These are phyloP conservation scores for Allantophomopsis lycopodina DNA, from an alignment of 2,329 filamentous ascomycete genomes.

Conservation along the genomic window DNA sequence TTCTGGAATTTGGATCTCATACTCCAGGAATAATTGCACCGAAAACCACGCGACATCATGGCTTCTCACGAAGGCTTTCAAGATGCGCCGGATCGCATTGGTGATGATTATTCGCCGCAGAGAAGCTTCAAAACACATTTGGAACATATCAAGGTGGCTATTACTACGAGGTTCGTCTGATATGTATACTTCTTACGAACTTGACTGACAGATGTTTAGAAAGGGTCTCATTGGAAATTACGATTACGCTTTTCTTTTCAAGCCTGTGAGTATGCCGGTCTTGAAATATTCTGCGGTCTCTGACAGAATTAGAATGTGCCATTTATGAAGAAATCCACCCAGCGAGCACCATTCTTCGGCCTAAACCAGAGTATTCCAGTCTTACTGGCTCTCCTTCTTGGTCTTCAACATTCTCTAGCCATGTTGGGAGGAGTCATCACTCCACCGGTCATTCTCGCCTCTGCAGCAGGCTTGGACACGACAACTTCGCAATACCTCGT, in stretches of 20 bases:
- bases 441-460: constrained; percentile 60
- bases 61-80: no score
- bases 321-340: constrained; percentile 53
- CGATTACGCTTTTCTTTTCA: constrained; percentile 81
- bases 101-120: constrained; percentile 24
- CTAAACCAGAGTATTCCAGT: constrained; percentile 68
- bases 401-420: constrained; percentile 65
- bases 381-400: constrained; percentile 57
- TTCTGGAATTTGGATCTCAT: no score
- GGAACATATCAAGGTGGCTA: constrained; percentile 25
- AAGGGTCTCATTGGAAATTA: constrained; percentile 75
- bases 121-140: constrained; percentile 24
- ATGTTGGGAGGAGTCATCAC: constrained; percentile 69
- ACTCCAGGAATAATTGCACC: no score
- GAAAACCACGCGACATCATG: no score
- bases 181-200: not conserved
- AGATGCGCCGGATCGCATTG: constrained; percentile 27
- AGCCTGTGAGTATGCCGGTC: constrained; percentile 22
- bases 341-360: constrained; percentile 69
- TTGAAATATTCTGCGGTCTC: constrained; percentile 3
- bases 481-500: constrained; percentile 63
- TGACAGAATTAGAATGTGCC: constrained; percentile 43
- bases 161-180: constrained; percentile 30
- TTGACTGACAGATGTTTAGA: constrained; percentile 16
- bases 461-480: constrained; percentile 37